Evolutionary conservation across 163 green algal genomes (phyloP), one percentile per base, ranked within the genome.

Genomic region (Botryococcus braunii): DNA sequence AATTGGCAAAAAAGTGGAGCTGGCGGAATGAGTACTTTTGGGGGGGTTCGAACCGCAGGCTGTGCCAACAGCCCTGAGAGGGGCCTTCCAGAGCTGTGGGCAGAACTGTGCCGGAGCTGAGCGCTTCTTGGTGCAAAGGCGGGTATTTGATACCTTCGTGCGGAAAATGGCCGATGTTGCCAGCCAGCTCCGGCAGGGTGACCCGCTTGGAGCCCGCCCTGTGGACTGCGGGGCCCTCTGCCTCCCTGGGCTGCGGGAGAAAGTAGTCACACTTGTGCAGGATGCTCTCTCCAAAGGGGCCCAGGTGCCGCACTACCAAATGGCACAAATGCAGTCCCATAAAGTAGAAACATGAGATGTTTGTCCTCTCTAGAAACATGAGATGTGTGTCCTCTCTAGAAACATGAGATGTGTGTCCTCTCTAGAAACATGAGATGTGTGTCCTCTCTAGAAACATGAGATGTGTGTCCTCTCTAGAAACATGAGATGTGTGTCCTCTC

Each of bases 81-180:
- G 88, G 6, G 84, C 87, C 1, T 97, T 94, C 80, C 89, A 97
- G 72, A 89, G 85, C 69, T 92, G 87, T 74, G 93, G 93, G 25
- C 92, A 97, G 82, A 98, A 97, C 83, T 98, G 94, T 68, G 88
- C 90, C 2, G 93, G 91, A 32, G 92, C 91, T 6, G 93, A 99
- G 79, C 86, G 94, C 47, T 97, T 98, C 72, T 89, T 97, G 57
- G 88, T 99, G 41, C 90, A 97, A 32, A 81, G 0, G 70, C 69
- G 2, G 66, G 56, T 93, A 25, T 83, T 79, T 40, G 72, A 86
- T 27, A 63, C 77, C 41, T 92, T 91, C 71, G 65, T 83, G 55
- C 29, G 69, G 1, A 48, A 58, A 7, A 65, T 71, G 8, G 72
- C 68, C 0, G 77, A 65, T 8, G 57, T 64, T 3, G 67, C 74